Evolutionary conservation across 2,329 filamentous ascomycete genomes (phyloP).

Genomic region (Aaosphaeria arxii): DNA sequence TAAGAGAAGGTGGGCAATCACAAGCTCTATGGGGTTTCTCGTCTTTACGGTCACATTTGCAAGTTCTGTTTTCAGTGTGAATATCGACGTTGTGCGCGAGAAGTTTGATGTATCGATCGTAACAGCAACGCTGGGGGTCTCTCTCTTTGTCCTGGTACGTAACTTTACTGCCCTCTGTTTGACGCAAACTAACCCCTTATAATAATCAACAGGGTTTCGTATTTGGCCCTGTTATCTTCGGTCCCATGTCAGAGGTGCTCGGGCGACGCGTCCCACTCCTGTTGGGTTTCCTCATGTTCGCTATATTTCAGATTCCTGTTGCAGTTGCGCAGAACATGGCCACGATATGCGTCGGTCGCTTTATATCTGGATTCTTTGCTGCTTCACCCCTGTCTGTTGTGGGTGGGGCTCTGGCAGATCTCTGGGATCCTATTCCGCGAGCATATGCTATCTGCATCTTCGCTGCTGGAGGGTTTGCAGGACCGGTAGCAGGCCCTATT

Average conservation of each 20-base stretch:
- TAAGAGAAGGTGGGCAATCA: conserved; percentile 66
- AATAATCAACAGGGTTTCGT: conserved; percentile 47
- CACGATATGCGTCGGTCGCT: conserved; percentile 51
- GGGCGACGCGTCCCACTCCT: conserved; percentile 40
- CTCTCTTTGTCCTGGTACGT: conserved; percentile 43
- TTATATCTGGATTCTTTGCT: conserved; percentile 52
- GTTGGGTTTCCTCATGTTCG: conserved; percentile 33
- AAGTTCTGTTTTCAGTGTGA: conserved; percentile 59
- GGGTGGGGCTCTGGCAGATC: conserved; percentile 32
- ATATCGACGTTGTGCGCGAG: conserved; percentile 51
- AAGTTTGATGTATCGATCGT: conserved; percentile 47
- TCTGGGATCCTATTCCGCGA: conserved; percentile 34
- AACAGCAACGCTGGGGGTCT: conserved; percentile 48
- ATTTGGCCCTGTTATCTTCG: conserved; percentile 41
- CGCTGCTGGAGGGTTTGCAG: conserved; percentile 33
- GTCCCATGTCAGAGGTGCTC: conserved; percentile 52
- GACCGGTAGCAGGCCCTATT: conserved; percentile 49
- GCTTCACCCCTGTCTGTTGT: conserved; percentile 38
- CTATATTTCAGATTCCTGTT: conserved; percentile 39
- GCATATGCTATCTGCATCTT: conserved; percentile 37
- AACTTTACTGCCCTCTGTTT: not conserved
- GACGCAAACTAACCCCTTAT: not conserved
- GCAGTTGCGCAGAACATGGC: conserved; percentile 47
- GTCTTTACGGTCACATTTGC: conserved; percentile 45
- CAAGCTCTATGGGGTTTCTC: conserved; percentile 56